These are phyloP conservation scores for Ascocoryne sarcoides DNA, from an alignment of 2,329 filamentous ascomycete genomes.

Conservation along the genomic window DNA sequence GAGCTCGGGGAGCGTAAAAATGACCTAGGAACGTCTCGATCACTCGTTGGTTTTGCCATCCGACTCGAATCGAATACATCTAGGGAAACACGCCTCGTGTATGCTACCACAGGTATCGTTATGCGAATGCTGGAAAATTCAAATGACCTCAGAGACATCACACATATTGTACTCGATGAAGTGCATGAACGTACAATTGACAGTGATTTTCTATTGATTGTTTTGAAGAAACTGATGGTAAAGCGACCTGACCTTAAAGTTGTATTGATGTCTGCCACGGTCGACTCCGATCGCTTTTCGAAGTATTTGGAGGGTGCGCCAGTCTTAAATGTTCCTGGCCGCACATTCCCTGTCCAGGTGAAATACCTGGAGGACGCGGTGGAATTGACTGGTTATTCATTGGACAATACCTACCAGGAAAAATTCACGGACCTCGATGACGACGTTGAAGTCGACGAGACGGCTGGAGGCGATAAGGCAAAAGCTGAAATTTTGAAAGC, in stretches of 20 bases:
- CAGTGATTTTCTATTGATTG: conserved; percentile 89
- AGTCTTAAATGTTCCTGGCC: conserved; percentile 80
- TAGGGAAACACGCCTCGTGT: conserved; percentile 75
- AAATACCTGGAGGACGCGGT: conserved; percentile 89
- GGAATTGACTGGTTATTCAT: conserved; percentile 69
- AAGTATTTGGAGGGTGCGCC: conserved; percentile 79
- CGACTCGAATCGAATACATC: conserved; percentile 82
- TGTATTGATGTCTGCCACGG: conserved; percentile 93
- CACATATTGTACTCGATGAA: conserved; percentile 92
- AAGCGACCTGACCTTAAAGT: conserved; percentile 77
- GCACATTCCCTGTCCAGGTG: conserved; percentile 86
- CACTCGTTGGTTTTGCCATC: conserved; percentile 90
- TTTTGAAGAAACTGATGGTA: conserved; percentile 73
- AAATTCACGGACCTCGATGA: conserved; percentile 57
- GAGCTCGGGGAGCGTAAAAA: conserved; percentile 79
- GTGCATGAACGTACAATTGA: conserved; percentile 96
- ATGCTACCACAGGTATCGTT: conserved; percentile 87
- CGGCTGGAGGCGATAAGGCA: conserved; percentile 37
- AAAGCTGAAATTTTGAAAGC: conserved; percentile 51
- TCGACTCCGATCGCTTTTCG: conserved; percentile 87
- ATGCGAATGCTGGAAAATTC: conserved; percentile 93
- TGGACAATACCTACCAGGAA: conserved; percentile 36
- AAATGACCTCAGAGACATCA: conserved; percentile 78
- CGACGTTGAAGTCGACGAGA: conserved; percentile 40
- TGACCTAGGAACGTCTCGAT: conserved; percentile 74